Base-by-base conservation (phyloP, 768 basidiomycete genomes). In the Calocera cornea region DNA sequence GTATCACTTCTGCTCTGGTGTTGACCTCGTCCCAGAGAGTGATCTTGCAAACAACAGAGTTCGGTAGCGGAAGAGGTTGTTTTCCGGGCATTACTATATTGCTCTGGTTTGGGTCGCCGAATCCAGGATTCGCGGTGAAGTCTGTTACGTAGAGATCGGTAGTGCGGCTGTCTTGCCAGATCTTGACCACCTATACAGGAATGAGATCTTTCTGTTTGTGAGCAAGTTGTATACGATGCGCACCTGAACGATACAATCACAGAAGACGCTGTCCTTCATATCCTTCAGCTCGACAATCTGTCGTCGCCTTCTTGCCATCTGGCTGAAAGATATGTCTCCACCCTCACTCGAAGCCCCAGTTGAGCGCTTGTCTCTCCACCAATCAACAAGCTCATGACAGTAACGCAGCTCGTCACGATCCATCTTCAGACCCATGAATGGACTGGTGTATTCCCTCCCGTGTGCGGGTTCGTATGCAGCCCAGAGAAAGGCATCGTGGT, bases 21-120 rank as follows among this genome's bases (percentile, higher is more conserved):
- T 60, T 60, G 54, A 60, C 54, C 19, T 60, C 54, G 54, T 60
- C 54, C 54, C 54, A 60, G 27, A 60, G 54, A 22, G 54, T 60
- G 31, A 60, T 60, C 27, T 60, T 60, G 54, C 54, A 60, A 29
- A 60, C 54, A 19, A 60, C 14, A 2, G 54, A 60, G 31, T 60
- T 60, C 5, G 54, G 54, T 3, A 60, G 10, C 2, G 54, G 27
- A 5, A 60, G 10, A 2, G 54, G 5, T 60, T 60, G 54, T 33
- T 16, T 27, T 10, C 27, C 54, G 11, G 54, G 54, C 11, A 60
- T 12, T 10, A 16, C 14, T 27, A 29, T 12, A 27, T 33, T 60
- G 54, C 27, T 14, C 31, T 60, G 54, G 3, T 60, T 60, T 27
- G 54, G 54, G 54, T 60, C 54, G 54, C 54, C 54, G 19, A 60